Conservation (phyloP, 2,329 filamentous ascomycete genomes). For the Xylaria sp. region DNA sequence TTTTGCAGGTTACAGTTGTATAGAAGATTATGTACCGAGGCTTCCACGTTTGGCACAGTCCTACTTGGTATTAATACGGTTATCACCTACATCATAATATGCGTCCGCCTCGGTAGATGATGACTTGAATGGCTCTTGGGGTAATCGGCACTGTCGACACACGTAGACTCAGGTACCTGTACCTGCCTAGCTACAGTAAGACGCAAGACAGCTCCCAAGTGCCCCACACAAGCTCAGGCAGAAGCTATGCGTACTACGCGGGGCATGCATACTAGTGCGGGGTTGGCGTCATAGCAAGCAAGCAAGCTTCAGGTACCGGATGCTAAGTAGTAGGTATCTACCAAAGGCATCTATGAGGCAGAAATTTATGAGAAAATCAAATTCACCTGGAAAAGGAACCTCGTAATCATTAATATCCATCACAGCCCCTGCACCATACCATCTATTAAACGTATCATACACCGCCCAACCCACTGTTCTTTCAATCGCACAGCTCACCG, state of each 20-base stretch:
- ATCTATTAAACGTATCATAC: no score
- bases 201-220: background rate
- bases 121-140: no score
- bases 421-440: no score
- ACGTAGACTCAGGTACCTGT: background rate
- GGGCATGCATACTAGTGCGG: conserved; percentile 14
- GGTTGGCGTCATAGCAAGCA: conserved; percentile 23
- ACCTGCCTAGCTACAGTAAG: background rate
- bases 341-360: background rate
- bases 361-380: no score
- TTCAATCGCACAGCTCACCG: background rate
- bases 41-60: no score
- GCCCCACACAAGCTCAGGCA: conserved; percentile 26
- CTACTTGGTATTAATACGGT: background rate
- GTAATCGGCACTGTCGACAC: background rate
- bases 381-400: no score
- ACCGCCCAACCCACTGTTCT: background rate
- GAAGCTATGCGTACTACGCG: background rate
- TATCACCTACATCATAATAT: no score
- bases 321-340: background rate
- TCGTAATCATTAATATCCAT: no score
- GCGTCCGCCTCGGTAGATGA: no score
- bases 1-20: background rate
- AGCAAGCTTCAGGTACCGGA: conserved; percentile 22
- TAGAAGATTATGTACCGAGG: background rate